Evolutionary conservation across 768 basidiomycete species (phyloP), one percentile per base, ranked within the genome.

Genomic region (Mycena amicta): DNA sequence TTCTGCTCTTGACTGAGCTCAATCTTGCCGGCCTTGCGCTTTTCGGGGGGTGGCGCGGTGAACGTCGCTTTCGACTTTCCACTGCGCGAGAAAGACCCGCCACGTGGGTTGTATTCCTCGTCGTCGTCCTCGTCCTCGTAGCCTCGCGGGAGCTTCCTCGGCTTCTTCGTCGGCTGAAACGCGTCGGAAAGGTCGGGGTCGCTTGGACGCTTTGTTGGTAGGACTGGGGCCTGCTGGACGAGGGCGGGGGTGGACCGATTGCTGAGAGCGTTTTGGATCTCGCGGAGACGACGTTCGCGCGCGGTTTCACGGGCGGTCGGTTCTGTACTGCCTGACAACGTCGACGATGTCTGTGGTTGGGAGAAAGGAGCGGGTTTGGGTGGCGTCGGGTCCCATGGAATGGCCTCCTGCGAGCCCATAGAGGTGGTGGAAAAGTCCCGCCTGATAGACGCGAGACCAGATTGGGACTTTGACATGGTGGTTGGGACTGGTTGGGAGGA

Each of bases 1-100:
- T 78, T 86, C 73, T 99, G 97, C 68, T 98, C 95, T 58, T 82
- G 74, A 71, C 94, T 96, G 57, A 98, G 78, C 61, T 84, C 81
- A 20, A 94, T 72, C 2, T 72, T 60, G 2, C 82, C 65, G 4
- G 77, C 57, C 52, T 78, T 75, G 6, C 66, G 47, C 56, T 74
- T 72, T 22, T 63, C 53, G 30, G 62, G 56, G 23, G 68, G 55
- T 4, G 66, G 52, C 18, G 64, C 52, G 26, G 55, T 56, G 41
- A 40, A 64, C 12, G 60, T 56, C 23, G 45, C 31, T 6, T 53
- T 61, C n/a, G n/a, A n/a, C n/a, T n/a, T n/a, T n/a, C n/a, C n/a
- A 2, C 55, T 56, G 39, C 53, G 37, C 53, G 61, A 51, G 2
- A 71, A 56, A 20, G 70, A 55, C 12, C 58, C 43, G n/a, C 61